Conservation (phyloP, 306 rosid genomes). For the Trichosanthes cucumerina region DNA sequence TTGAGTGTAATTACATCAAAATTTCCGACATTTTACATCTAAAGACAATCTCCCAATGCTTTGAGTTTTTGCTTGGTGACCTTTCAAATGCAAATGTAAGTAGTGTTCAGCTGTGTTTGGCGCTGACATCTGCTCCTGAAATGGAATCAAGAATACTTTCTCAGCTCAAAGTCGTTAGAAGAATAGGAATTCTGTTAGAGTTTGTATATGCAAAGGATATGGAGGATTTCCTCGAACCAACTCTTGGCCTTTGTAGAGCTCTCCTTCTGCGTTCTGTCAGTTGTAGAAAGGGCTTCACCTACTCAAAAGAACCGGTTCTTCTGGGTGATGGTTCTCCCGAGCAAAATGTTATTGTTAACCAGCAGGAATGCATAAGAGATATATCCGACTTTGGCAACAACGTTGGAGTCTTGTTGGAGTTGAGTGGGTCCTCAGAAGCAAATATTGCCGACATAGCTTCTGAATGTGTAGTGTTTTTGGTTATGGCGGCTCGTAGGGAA, state of each 20-base stretch:
- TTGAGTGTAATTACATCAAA: slow-evolving; percentile 56
- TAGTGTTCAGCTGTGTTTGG: slow-evolving; percentile 74
- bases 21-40: slow-evolving; percentile 77
- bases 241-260: slow-evolving; percentile 84
- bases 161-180: slow-evolving; percentile 80
- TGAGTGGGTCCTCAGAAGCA: slow-evolving; percentile 44
- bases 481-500: slow-evolving; percentile 93
- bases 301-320: slow-evolving; percentile 54
- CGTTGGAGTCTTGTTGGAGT: slow-evolving; percentile 59
- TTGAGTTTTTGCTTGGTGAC: slow-evolving; percentile 94
- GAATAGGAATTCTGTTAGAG: slow-evolving; percentile 79
- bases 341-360: slow-evolving; percentile 41
- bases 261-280: slow-evolving; percentile 68
- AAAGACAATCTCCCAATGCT: slow-evolving; percentile 90
- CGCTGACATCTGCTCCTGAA: slow-evolving; percentile 87
- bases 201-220: slow-evolving; percentile 70
- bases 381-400: slow-evolving; percentile 77
- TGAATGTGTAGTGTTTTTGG: slow-evolving; percentile 62
- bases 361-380: slow-evolving; percentile 71
- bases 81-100: slow-evolving; percentile 81
- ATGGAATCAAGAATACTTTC: slow-evolving; percentile 93
- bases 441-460: slow-evolving; percentile 65
- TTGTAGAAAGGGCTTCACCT: slow-evolving; percentile 43
- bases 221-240: slow-evolving; percentile 93
- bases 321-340: slow-evolving; percentile 42